Conservation (phyloP, 116 monocot species). For the Posidonia oceanica region DNA sequence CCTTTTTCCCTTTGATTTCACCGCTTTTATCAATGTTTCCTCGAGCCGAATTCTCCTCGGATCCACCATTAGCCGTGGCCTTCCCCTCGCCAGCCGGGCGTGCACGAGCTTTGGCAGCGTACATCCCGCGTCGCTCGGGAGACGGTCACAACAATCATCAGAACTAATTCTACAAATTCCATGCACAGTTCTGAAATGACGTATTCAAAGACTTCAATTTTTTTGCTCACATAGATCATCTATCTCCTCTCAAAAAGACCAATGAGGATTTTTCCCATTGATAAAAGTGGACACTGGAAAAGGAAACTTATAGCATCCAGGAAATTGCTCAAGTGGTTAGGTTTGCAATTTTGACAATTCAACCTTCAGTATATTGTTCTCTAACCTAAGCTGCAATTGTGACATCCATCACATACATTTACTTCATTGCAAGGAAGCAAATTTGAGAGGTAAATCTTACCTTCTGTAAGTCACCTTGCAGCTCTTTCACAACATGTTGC, state of each 20-base stretch:
- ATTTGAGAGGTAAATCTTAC: not conserved
- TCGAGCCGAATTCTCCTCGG: too few relatives aligned
- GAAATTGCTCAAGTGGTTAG: not conserved
- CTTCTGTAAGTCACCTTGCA: constrained; percentile 11
- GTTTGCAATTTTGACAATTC: not conserved
- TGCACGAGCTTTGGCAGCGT: too few relatives aligned
- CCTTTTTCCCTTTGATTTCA: too few relatives aligned
- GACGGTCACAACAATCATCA: too few relatives aligned
- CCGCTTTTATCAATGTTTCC: too few relatives aligned
- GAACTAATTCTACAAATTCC: too few relatives aligned
- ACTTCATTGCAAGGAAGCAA: not conserved
- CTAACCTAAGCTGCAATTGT: constrained; percentile 2
- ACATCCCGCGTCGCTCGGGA: too few relatives aligned
- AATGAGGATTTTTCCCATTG: not conserved
- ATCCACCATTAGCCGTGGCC: too few relatives aligned
- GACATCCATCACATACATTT: not conserved
- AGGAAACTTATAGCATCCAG: not conserved
- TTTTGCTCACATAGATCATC: too few relatives aligned
- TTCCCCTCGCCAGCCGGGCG: too few relatives aligned
- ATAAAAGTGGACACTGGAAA: not conserved
- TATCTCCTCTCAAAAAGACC: not conserved
- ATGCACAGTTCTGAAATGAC: too few relatives aligned
- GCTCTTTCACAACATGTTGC: constrained; percentile 36
- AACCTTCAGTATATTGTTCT: constrained; percentile 1
- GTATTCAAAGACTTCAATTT: too few relatives aligned